Conservation (phyloP, 805 yeast species). For the Hemisphaericaspora nanyangensis region DNA sequence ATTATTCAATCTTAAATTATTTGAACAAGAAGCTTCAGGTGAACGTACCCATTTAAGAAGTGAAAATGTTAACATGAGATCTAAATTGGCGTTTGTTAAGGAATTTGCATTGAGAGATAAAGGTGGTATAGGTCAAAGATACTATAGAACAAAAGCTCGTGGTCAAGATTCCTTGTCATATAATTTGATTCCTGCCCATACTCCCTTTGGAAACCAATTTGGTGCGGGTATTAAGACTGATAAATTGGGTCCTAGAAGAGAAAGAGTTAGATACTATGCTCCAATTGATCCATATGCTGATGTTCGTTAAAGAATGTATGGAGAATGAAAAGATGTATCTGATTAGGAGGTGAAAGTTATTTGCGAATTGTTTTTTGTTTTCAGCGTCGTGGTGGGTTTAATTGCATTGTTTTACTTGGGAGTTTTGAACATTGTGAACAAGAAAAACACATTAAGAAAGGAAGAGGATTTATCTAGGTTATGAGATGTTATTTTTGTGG, state of each 20-base stretch:
- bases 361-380: too few species aligned
- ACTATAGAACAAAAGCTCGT: constrained; percentile 19
- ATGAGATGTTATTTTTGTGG: too few species aligned
- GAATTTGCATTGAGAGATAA: constrained; percentile 40
- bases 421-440: too few species aligned
- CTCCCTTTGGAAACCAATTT: constrained; percentile 37
- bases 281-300: constrained; percentile 17
- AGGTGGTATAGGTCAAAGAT: constrained; percentile 44
- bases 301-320: neutral
- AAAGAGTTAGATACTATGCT: constrained; percentile 38
- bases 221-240: constrained; percentile 43
- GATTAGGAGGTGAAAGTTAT: too few species aligned
- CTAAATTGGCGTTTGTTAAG: constrained; percentile 40
- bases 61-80: constrained; percentile 34
- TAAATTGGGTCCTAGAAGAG: constrained; percentile 44
- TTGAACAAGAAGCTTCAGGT: constrained; percentile 26
- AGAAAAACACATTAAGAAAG: too few species aligned
- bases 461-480: too few species aligned
- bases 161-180: constrained; percentile 19
- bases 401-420: too few species aligned
- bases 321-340: neutral
- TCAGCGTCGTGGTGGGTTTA: too few species aligned
- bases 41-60: constrained; percentile 33
- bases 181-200: constrained; percentile 36
- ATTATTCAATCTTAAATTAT: constrained; percentile 33